A percentile compares a stretch with the other conserved stretches of the same genome.
These are phyloP conservation scores for Chaetoscypha palmicola DNA, from an alignment of 2,329 filamentous ascomycete genomes.

Conservation along the genomic window DNA sequence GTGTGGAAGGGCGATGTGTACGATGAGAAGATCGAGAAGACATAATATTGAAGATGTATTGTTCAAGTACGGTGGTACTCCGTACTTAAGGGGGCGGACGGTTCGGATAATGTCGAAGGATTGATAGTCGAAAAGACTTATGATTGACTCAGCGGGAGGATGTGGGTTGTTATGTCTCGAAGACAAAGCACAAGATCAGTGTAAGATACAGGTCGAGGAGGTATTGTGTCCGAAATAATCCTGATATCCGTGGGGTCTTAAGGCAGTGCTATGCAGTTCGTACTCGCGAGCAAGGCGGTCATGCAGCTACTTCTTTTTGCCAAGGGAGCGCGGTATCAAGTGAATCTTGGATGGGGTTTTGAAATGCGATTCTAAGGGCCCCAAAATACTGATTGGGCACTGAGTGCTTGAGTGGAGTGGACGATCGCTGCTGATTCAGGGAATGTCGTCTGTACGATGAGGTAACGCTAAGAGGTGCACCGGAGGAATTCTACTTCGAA, in stretches of 20 bases:
- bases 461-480: too few species aligned
- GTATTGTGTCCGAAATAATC: background rate
- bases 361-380: background rate
- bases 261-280: background rate
- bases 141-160: too few species aligned
- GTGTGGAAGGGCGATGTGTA: constrained; percentile 14
- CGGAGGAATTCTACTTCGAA: too few species aligned
- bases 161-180: background rate
- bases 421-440: too few species aligned
- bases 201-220: background rate
- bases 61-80: background rate
- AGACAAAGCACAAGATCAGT: background rate
- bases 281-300: background rate
- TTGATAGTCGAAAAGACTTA: background rate
- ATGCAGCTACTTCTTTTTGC: background rate
- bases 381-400: background rate
- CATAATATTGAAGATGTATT: background rate
- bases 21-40: constrained; percentile 9
- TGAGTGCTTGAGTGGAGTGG: background rate
- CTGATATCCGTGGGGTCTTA: too few species aligned
- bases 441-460: too few species aligned
- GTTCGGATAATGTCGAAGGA: background rate
- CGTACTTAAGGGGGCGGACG: background rate
- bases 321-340: background rate
- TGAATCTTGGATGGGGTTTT: background rate